A percentile compares a stretch with the other conserved stretches of the same genome.
These are phyloP conservation scores for Thozetella sp. DNA, from an alignment of 495 filamentous ascomycete species.

Conservation along the genomic window DNA sequence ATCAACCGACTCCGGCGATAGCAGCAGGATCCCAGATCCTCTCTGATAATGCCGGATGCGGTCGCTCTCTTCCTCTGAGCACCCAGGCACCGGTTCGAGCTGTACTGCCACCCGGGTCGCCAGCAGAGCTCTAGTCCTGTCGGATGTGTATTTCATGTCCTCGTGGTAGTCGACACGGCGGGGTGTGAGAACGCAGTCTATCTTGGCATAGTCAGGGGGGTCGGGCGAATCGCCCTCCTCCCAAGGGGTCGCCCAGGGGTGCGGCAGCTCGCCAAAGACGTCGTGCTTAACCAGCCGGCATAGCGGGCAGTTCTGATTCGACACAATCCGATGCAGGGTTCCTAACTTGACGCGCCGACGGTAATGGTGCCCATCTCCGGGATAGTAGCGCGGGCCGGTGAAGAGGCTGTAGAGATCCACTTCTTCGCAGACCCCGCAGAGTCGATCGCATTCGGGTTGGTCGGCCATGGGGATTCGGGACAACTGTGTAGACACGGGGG, in stretches of 20 bases:
- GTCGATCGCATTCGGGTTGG: no score
- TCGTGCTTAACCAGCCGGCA: neutral
- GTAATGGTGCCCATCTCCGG: neutral
- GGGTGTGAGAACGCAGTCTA: neutral
- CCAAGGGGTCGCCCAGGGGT: neutral
- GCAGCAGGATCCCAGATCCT: neutral
- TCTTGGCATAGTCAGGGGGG: neutral
- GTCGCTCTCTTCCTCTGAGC: neutral
- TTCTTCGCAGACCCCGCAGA: neutral
- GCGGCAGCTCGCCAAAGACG: neutral
- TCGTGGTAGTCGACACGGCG: neutral
- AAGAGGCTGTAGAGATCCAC: neutral
- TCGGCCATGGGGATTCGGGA: no score
- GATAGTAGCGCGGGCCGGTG: neutral
- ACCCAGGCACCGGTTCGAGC: neutral
- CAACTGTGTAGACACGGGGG: no score
- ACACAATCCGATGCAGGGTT: neutral
- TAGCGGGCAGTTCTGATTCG: neutral
- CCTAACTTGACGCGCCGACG: neutral
- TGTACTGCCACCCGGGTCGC: neutral
- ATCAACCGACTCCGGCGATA: neutral
- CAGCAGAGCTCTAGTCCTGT: neutral
- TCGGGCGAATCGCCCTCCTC: neutral
- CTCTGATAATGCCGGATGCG: neutral
- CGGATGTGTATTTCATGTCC: neutral